Evolutionary conservation across 1,284 basidiomycete species (phyloP).

Genomic region (Erythrobasidium hasegawianum): DNA sequence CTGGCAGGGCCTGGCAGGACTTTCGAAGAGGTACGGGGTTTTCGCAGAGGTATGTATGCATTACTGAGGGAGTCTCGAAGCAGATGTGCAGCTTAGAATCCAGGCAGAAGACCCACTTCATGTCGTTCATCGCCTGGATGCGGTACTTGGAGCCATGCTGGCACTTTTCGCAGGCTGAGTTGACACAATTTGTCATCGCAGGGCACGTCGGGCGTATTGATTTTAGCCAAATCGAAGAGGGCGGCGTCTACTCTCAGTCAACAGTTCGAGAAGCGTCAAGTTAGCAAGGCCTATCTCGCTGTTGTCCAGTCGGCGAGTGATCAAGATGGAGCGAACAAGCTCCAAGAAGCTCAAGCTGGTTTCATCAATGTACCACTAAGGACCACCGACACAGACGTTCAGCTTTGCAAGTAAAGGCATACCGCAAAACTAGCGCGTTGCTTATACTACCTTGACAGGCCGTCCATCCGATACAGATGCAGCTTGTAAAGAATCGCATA

Average conservation of each 20-base stretch:
- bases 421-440: too few species aligned
- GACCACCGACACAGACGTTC: too few species aligned
- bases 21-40: background rate
- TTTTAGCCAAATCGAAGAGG: constrained; percentile 25
- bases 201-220: constrained; percentile 26
- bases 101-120: background rate
- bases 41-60: background rate
- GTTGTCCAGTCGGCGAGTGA: constrained; percentile 4
- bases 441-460: background rate
- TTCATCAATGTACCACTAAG: too few species aligned
- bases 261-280: constrained; percentile 4
- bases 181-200: background rate
- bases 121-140: constrained; percentile 32
- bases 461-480: background rate
- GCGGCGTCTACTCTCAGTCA: constrained; percentile 3
- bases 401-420: too few species aligned
- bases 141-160: constrained; percentile 1
- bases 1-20: constrained; percentile 9
- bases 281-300: constrained; percentile 25
- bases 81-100: constrained; percentile 2
- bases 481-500: background rate
- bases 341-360: background rate
- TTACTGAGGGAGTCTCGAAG: background rate
- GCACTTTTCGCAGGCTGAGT: background rate
- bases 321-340: background rate